A percentile compares a stretch with the other conserved stretches of the same genome.
These are phyloP conservation scores for Silene coronaria DNA, from an alignment of 179 eudicot species.

Conservation along the genomic window DNA sequence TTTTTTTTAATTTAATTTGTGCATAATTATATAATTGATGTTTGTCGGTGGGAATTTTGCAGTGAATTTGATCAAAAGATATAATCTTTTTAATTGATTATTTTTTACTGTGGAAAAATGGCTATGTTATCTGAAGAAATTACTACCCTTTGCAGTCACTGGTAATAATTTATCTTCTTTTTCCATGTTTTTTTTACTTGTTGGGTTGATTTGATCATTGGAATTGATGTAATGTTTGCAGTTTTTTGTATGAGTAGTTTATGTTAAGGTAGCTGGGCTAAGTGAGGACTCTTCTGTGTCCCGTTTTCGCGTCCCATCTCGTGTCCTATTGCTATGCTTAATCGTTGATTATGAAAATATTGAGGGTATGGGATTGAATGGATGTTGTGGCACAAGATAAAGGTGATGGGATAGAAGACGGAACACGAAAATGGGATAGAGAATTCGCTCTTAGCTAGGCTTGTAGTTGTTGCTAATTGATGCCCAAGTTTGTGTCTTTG, in stretches of 20 bases:
- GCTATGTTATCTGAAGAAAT: conserved; percentile 31
- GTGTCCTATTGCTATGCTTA: too few species aligned
- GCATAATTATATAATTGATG: neutral
- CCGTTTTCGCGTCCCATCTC: too few species aligned
- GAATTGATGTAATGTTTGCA: neutral
- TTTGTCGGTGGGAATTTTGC: conserved; percentile 22
- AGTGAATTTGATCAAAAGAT: conserved; percentile 18
- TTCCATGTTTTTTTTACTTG: neutral
- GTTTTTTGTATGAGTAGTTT: neutral
- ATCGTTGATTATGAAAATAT: too few species aligned
- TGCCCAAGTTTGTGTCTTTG: neutral
- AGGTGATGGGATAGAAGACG: too few species aligned
- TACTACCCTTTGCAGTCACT: conserved; percentile 38
- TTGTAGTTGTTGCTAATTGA: neutral
- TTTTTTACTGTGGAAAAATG: conserved; percentile 24
- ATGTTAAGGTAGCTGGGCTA: neutral
- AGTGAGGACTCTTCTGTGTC: too few species aligned
- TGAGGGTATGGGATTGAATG: too few species aligned
- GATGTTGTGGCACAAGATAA: too few species aligned
- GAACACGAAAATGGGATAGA: too few species aligned
- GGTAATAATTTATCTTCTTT: conserved; percentile 24
- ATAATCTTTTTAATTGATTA: neutral
- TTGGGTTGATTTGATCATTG: conserved; percentile 12
- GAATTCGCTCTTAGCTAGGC: neutral
- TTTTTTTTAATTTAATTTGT: neutral